Conservation (phyloP, 2,329 filamentous ascomycete species). For the Didymella pomorum region DNA sequence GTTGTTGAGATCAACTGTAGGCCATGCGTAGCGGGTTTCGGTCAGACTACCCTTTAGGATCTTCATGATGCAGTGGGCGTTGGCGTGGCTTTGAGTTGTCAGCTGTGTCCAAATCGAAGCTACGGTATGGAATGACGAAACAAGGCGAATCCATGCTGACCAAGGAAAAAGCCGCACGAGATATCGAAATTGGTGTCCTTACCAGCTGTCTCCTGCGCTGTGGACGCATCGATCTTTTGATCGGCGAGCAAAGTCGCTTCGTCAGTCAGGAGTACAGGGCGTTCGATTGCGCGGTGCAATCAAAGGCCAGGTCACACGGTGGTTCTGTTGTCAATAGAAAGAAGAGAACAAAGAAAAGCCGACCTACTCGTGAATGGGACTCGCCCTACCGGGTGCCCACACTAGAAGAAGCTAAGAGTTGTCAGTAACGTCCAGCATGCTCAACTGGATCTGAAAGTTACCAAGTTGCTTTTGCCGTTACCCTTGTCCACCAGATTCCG, state of each 20-base stretch:
- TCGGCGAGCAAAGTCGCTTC: conserved; percentile 42
- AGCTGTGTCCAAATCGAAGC: not conserved
- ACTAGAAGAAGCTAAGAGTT: conserved; percentile 76
- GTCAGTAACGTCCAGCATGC: conserved; percentile 14
- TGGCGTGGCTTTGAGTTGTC: conserved; percentile 55
- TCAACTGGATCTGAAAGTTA: conserved; percentile 44
- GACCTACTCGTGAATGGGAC: conserved; percentile 78
- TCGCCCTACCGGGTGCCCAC: conserved; percentile 85
- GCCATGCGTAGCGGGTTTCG: conserved; percentile 83
- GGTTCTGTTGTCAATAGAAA: conserved; percentile 51
- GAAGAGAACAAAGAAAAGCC: conserved; percentile 16
- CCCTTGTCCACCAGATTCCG: conserved; percentile 89
- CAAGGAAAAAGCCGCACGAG: conserved; percentile 10
- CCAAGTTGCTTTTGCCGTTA: conserved; percentile 80
- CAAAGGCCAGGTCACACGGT: conserved; percentile 16
- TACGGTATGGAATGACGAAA: not conserved
- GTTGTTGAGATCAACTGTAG: conserved; percentile 58
- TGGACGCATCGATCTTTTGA: conserved; percentile 41
- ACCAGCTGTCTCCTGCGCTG: conserved; percentile 38
- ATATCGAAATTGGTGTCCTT: conserved; percentile 29
- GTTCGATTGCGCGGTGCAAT: not conserved
- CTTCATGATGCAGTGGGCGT: conserved; percentile 93
- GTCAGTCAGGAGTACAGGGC: conserved; percentile 37
- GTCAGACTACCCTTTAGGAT: conserved; percentile 79
- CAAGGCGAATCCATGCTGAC: not conserved